Evolutionary conservation across 2,329 filamentous ascomycete genomes (phyloP), one percentile per base, ranked within the genome.

Genomic region (Arthrobotrys sinensis): DNA sequence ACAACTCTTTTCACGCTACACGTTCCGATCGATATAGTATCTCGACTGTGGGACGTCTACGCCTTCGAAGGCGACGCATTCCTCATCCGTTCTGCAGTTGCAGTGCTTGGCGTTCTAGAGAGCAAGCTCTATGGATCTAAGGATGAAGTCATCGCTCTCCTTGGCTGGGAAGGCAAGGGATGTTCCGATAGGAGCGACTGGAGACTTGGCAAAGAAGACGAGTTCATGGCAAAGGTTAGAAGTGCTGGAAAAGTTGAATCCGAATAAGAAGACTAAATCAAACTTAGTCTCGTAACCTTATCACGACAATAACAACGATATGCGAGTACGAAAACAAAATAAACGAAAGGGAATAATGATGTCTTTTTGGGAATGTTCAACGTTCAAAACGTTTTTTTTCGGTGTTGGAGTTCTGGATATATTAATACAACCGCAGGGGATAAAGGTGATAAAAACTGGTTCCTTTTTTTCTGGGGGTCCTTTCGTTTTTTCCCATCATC

Each of bases 51-150:
- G 92, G 93, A 96, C 80, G 89, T 95, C 0, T 93, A 93, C 80
- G 90, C 92, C 2, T 93, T 96, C 80, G 93, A 96, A 82, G 92
- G 92, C 28, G 93, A 96, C 80, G 86, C 88, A 0, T 86, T 92
- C 0, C 85, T 94, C 0, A 88, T 95, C 5, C 86, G 92, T 0
- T 91, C 91, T 0, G 91, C 89, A 0, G 90, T 94, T 0, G 93
- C 91, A 0, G 85, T 92, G 16, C 83, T 96, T 19, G 83, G 84
- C 0, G 83, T 83, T 5, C 80, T 89, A 0, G 89, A 90, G 82
- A 84, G 84, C 10, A 86, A 84, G 69, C 83, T 89, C 0, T 88
- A 88, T 73, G 86, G 86, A 3, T 82, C 75, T 32, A 81, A 81
- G 46, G 84, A 86, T 50, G 86, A 86, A 79, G 83, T 87, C 6